A percentile compares a stretch with the other conserved stretches of the same genome.
phyloP scores from a whole-genome alignment of 163 green algal genomes.

The Volvox carteri region DNA sequence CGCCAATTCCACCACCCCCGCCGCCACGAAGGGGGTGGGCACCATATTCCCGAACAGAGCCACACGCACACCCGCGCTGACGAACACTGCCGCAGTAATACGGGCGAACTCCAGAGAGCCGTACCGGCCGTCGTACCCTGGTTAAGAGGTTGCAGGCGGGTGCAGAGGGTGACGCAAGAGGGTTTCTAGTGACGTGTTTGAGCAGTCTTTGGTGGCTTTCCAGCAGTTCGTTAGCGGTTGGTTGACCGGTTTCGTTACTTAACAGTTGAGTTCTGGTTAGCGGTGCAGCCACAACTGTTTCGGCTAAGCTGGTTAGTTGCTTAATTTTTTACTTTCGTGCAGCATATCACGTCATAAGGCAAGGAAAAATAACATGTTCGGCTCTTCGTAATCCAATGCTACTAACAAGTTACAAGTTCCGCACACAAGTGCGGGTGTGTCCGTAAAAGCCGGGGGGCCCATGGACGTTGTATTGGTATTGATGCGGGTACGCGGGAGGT shows the following conservation, averaged over 20 bases:
- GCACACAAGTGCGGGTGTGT: too few relatives aligned
- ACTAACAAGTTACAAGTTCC: too few relatives aligned
- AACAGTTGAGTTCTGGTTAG: neutral
- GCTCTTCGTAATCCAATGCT: too few relatives aligned
- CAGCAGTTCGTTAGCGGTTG: neutral
- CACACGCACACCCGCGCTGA: conserved; percentile 63
- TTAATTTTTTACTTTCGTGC: neutral
- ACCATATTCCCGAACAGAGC: conserved; percentile 71
- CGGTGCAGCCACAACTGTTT: neutral
- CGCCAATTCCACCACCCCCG: conserved; percentile 75
- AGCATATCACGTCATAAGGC: too few relatives aligned
- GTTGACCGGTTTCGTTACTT: neutral
- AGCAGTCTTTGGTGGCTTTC: too few relatives aligned
- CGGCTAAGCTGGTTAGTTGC: neutral
- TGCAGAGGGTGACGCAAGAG: neutral
- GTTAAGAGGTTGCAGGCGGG: neutral
- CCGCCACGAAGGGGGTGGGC: conserved; percentile 85
- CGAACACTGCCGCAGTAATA: conserved; percentile 76
- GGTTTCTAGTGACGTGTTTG: neutral
- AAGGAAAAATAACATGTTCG: too few relatives aligned
- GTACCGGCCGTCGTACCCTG: conserved; percentile 79
- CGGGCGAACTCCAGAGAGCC: conserved; percentile 69
- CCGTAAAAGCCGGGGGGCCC: too few relatives aligned
- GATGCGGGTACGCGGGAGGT: too few relatives aligned
- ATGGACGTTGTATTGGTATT: too few relatives aligned